Base-by-base conservation (phyloP, 2,329 filamentous ascomycete genomes). In the Aspergillus sp. region DNA sequence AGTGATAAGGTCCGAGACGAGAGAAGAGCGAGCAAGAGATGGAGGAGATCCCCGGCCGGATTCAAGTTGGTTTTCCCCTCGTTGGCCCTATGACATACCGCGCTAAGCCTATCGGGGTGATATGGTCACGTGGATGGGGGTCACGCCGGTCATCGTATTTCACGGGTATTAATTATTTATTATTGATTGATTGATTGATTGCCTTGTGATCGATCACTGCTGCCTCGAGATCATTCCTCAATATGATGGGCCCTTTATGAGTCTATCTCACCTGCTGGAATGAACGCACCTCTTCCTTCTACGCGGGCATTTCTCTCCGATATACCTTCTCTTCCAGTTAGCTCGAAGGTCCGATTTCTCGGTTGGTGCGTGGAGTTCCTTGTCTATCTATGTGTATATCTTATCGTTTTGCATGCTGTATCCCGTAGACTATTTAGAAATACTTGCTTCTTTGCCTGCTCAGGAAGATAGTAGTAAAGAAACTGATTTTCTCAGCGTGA, bases 261-360 rank as follows among this genome's bases (percentile, higher is more conserved):
- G 4, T 2, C 1, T 13, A 36, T 36, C 32, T 13, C 15, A 30
- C 49, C 19, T n/a, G 27, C 19, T 49, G 66, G 64, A 57, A 76
- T 75, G 70, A 76, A 73, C 63, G 85, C 84, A 8, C 90, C 90
- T 27, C 78, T 86, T 32, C 84, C 91, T 6, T 88, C 88, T 21
- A 81, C 78, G 60, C 80, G 88, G 42, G 86, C 88, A 61, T 86
- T 92, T 61, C 81, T 94, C 57, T 86, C 84, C 13, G 80, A 84
- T 59, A 77, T 93, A 13, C 78, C 83, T 3, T 71, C 72, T 54
- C 79, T 80, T 52, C 71, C 78, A n/a, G 65, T 79, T 13, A 85
- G 85, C 42, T 85, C 87, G n/a, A 98, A 98, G 78, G 89, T 97
- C 62, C 88, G 94, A 62, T 96, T 98, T 75, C 78, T 98, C 54